These are phyloP conservation scores for Rhodamnia rubescens DNA, from an alignment of 345 rosid species.

Conservation along the genomic window DNA sequence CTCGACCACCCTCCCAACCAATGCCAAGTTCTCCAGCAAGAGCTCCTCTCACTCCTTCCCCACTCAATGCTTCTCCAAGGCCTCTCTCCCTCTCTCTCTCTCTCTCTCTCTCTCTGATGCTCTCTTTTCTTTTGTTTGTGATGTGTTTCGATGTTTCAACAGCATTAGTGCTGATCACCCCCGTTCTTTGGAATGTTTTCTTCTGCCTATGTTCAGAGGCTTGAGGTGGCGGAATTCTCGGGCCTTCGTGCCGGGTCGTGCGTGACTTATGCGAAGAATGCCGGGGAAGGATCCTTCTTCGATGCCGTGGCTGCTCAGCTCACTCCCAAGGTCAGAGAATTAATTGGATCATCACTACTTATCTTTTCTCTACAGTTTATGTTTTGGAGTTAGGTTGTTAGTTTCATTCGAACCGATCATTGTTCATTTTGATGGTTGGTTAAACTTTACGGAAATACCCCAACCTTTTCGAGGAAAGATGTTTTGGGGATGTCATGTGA, in stretches of 20 bases:
- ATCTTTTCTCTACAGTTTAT: background rate
- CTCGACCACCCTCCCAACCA: slow-evolving; percentile 63
- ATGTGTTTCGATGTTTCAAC: background rate
- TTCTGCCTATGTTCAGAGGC: slow-evolving; percentile 32
- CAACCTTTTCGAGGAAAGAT: background rate
- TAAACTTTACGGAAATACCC: background rate
- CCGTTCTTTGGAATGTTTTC: background rate
- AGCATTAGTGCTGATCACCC: background rate
- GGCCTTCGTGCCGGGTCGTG: slow-evolving; percentile 52
- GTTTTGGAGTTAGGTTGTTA: background rate
- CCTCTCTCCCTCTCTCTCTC: slow-evolving; percentile 4
- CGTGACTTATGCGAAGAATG: slow-evolving; percentile 23
- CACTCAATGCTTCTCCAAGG: slow-evolving; percentile 73
- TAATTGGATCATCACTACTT: background rate
- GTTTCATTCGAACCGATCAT: background rate
- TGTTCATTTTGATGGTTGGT: background rate
- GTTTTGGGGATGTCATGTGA: background rate
- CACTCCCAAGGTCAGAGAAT: slow-evolving; percentile 38
- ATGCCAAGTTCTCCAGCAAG: slow-evolving; percentile 47
- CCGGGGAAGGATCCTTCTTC: slow-evolving; percentile 50
- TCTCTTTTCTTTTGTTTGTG: background rate
- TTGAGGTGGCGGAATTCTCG: slow-evolving; percentile 65
- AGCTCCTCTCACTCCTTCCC: slow-evolving; percentile 43
- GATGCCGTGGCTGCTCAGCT: slow-evolving; percentile 71
- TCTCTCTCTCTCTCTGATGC: background rate